Evolutionary conservation across 306 rosid species (phyloP).

Genomic region (Phaseolus lunatus): DNA sequence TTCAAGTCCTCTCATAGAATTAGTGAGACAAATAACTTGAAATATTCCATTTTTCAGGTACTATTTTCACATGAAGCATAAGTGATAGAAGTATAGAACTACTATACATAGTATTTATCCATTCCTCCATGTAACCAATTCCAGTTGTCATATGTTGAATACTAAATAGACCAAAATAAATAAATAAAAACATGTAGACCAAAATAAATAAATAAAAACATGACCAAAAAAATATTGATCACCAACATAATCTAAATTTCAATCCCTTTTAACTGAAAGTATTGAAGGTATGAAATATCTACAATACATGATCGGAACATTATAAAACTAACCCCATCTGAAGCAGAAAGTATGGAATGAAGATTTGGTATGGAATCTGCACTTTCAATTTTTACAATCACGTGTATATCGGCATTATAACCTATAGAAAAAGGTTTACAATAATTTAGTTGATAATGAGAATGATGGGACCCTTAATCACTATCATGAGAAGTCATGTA

Average conservation of each 20-base stretch:
- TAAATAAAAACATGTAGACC: background rate
- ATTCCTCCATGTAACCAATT: background rate
- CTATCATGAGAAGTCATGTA: background rate
- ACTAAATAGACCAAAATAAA: constrained; percentile 13
- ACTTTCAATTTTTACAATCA: constrained; percentile 95
- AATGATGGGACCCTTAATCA: background rate
- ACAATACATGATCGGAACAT: constrained; percentile 19
- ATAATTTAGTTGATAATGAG: constrained; percentile 40
- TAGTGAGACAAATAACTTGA: background rate
- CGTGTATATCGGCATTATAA: constrained; percentile 80
- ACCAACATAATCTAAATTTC: constrained; percentile 23
- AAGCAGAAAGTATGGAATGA: constrained; percentile 85
- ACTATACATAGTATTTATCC: background rate
- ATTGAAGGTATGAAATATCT: constrained; percentile 35
- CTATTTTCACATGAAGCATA: constrained; percentile 1
- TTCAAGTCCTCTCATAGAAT: background rate
- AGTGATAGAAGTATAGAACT: background rate
- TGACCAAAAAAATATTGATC: constrained; percentile 11
- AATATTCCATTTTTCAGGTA: constrained; percentile 7
- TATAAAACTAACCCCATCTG: constrained; percentile 85
- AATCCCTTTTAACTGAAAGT: constrained; percentile 21
- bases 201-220: background rate
- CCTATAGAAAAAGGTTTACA: constrained; percentile 54
- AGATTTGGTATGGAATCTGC: constrained; percentile 96
- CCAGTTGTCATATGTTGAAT: constrained; percentile 5